A percentile compares a stretch with the other conserved stretches of the same genome.
phyloP scores from a whole-genome alignment of 805 yeast genomes.

The Barnettozyma sucrosica region DNA sequence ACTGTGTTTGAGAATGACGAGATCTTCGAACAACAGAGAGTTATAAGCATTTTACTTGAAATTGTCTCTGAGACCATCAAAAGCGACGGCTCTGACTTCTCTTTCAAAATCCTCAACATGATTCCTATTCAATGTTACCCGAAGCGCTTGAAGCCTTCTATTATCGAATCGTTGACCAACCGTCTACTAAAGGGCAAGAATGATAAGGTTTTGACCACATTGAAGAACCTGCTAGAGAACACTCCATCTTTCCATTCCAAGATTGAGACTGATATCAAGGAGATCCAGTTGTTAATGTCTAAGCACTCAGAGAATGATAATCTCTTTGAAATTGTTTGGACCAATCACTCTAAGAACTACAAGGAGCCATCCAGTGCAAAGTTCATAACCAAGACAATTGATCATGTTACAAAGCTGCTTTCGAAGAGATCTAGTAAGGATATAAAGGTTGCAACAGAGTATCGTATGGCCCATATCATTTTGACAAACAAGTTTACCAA shows the following conservation, averaged over 20 bases:
- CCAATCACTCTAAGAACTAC: constrained; percentile 34
- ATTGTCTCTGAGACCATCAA: constrained; percentile 15
- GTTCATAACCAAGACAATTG: constrained; percentile 21
- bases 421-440: constrained; percentile 3
- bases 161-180: constrained; percentile 21
- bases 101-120: constrained; percentile 9
- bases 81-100: background rate
- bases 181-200: constrained; percentile 8
- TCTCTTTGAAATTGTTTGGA: constrained; percentile 36
- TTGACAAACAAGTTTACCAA: constrained; percentile 4
- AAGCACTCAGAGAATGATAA: constrained; percentile 12
- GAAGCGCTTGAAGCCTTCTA: constrained; percentile 29
- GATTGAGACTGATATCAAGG: constrained; percentile 39
- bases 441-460: constrained; percentile 5
- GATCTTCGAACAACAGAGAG: constrained; percentile 40
- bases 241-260: constrained; percentile 50
- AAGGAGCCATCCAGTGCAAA: constrained; percentile 26
- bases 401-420: constrained; percentile 15
- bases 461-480: constrained; percentile 15
- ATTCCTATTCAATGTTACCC: constrained; percentile 49
- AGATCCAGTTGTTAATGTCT: constrained; percentile 18
- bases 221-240: constrained; percentile 35
- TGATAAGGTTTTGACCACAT: constrained; percentile 12
- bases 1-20: constrained; percentile 33
- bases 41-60: constrained; percentile 29